These are phyloP conservation scores for Cubamyces sp. DNA, from an alignment of 768 basidiomycete species.

Conservation along the genomic window DNA sequence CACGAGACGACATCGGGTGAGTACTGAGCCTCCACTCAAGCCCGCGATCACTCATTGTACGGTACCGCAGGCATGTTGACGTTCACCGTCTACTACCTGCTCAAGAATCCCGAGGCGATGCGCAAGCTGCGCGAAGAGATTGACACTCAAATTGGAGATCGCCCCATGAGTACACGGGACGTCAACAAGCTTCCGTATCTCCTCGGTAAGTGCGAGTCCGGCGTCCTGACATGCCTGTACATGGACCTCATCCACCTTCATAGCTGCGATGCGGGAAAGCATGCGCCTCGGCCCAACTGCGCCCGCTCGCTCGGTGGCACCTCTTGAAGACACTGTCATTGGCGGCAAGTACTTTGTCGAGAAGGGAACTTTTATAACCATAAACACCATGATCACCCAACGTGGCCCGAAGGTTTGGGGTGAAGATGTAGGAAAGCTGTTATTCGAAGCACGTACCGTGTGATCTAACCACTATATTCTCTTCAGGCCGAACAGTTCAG, in stretches of 20 bases:
- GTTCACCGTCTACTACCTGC: constrained; percentile 48
- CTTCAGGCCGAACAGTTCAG: constrained; percentile 41
- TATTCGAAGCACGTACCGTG: background rate
- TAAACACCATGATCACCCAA: constrained; percentile 39
- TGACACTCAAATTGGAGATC: constrained; percentile 46
- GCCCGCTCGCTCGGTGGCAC: constrained; percentile 38
- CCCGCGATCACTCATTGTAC: background rate
- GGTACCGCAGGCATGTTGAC: constrained; percentile 39
- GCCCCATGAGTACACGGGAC: constrained; percentile 43
- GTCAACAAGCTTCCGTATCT: constrained; percentile 48
- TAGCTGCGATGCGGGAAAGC: constrained; percentile 44
- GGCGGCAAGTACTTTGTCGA: constrained; percentile 46
- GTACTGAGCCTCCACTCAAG: background rate
- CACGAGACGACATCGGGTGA: constrained; percentile 44
- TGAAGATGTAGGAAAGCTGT: constrained; percentile 43
- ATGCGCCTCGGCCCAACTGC: constrained; percentile 44
- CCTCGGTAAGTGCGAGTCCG: constrained; percentile 33
- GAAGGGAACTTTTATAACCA: constrained; percentile 34
- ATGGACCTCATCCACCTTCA: background rate
- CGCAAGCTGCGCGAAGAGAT: constrained; percentile 51
- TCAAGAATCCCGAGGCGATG: constrained; percentile 48
- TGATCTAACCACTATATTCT: background rate
- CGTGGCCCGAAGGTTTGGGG: constrained; percentile 50
- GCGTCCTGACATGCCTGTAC: background rate
- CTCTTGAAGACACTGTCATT: constrained; percentile 42